phyloP scores from a whole-genome alignment of 1,284 basidiomycete genomes.

The Austroboletus niveus region DNA sequence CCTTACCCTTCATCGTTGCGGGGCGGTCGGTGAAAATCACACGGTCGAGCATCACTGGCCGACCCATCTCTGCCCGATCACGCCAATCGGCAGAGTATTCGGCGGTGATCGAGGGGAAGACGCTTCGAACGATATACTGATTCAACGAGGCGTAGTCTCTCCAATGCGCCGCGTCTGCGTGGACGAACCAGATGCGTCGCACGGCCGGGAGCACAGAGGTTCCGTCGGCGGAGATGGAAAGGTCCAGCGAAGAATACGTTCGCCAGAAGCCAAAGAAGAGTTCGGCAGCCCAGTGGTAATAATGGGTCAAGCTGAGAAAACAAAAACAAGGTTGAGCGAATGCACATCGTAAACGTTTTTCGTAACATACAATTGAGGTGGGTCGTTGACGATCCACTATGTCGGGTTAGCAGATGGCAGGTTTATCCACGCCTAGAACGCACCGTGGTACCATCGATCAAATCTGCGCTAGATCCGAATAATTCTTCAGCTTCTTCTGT shows the following conservation, averaged over 20 bases:
- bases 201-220: slow-evolving; percentile 69
- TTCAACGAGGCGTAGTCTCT: slow-evolving; percentile 85
- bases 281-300: slow-evolving; percentile 86
- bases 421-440: background rate
- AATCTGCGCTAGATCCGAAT: slow-evolving; percentile 63
- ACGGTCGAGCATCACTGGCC: slow-evolving; percentile 79
- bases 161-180: slow-evolving; percentile 74
- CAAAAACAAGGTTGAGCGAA: background rate
- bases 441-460: slow-evolving; percentile 71
- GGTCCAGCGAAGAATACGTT: slow-evolving; percentile 77
- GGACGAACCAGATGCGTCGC: slow-evolving; percentile 72
- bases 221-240: slow-evolving; percentile 60
- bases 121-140: slow-evolving; percentile 70
- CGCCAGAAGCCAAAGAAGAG: slow-evolving; percentile 88
- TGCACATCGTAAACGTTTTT: too few relatives aligned
- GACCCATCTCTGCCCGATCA: slow-evolving; percentile 68
- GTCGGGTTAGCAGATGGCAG: background rate
- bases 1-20: slow-evolving; percentile 71
- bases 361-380: slow-evolving; percentile 71
- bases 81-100: slow-evolving; percentile 80
- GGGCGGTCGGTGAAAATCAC: slow-evolving; percentile 82
- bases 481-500: slow-evolving; percentile 63
- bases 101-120: slow-evolving; percentile 73
- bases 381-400: slow-evolving; percentile 79
- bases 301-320: slow-evolving; percentile 63